These are phyloP conservation scores for Fusarium paranaense DNA, from an alignment of 2,329 filamentous ascomycete species.

Conservation along the genomic window DNA sequence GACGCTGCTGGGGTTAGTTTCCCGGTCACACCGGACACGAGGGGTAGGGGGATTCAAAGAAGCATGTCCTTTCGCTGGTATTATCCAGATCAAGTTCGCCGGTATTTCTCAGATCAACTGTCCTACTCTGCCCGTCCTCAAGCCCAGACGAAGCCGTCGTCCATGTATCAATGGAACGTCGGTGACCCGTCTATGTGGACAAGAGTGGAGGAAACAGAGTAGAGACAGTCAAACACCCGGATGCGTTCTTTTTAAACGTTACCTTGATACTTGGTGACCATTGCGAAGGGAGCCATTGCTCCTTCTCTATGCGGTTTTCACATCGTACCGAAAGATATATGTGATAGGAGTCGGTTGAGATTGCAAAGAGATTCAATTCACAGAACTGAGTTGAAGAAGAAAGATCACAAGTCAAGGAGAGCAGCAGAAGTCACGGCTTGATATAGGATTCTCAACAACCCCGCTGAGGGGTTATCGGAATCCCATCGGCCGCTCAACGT, in stretches of 20 bases:
- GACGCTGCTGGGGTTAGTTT: conserved; percentile 62
- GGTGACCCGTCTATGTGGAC: neutral
- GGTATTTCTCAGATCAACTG: conserved; percentile 78
- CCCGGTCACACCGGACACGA: conserved; percentile 44
- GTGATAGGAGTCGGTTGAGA: neutral
- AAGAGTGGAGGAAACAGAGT: conserved; percentile 17
- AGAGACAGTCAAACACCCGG: conserved; percentile 56
- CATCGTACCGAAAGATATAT: conserved; percentile 41
- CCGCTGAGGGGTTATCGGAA: conserved; percentile 39
- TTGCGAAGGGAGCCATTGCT: conserved; percentile 43
- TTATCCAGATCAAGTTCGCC: conserved; percentile 89
- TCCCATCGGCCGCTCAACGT: conserved; percentile 28
- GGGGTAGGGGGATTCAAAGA: conserved; percentile 62
- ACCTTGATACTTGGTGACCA: conserved; percentile 55
- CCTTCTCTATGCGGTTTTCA: conserved; percentile 37
- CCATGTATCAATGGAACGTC: neutral
- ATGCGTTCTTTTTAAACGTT: conserved; percentile 59
- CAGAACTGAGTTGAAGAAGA: conserved; percentile 8
- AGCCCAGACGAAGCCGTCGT: neutral
- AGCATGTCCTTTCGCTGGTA: conserved; percentile 91
- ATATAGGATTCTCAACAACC: conserved; percentile 32
- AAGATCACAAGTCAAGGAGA: neutral
- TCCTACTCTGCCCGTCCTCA: conserved; percentile 39
- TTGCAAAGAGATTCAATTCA: neutral
- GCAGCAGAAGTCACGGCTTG: conserved; percentile 1